Evolutionary conservation across 495 filamentous ascomycete species (phyloP).

Genomic region (Paragyromitra xinjiangensis): DNA sequence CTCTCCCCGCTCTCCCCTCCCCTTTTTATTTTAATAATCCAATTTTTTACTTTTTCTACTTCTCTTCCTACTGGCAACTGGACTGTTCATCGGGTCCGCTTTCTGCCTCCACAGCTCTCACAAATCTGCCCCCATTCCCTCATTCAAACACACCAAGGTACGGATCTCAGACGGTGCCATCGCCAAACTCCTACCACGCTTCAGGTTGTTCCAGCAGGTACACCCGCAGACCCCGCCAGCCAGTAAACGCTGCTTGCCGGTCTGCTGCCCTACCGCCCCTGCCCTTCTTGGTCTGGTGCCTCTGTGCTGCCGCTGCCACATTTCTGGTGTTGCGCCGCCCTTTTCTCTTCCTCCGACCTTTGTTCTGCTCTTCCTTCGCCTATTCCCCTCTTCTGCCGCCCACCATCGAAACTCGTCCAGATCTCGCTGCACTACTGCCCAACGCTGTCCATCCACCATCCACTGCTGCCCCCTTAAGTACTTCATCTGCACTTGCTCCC

Average conservation of each 20-base stretch:
- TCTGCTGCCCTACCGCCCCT: conserved; percentile 50
- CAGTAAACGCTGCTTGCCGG: conserved; percentile 46
- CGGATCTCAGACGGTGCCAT: conserved; percentile 27
- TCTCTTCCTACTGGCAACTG: conserved; percentile 23
- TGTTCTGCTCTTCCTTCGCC: conserved; percentile 48
- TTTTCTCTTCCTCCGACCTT: conserved; percentile 44
- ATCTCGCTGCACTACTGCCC: conserved; percentile 41
- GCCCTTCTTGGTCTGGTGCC: conserved; percentile 41
- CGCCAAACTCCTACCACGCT: conserved; percentile 38
- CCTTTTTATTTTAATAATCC: conserved; percentile 46
- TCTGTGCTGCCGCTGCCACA: conserved; percentile 46
- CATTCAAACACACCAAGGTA: conserved; percentile 32
- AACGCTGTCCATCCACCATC: conserved; percentile 25
- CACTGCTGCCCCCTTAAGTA: conserved; percentile 48
- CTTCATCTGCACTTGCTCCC: conserved; percentile 43
- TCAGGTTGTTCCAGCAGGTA: conserved; percentile 52
- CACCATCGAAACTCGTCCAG: conserved; percentile 43
- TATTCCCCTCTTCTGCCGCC: conserved; percentile 52
- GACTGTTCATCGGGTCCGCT: conserved; percentile 30
- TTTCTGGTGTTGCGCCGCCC: conserved; percentile 44
- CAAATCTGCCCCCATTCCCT: conserved; percentile 9
- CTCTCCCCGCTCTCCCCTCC: conserved; percentile 46
- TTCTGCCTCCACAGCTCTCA: conserved; percentile 11
- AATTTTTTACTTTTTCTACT: conserved; percentile 27
- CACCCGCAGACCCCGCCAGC: conserved; percentile 44